Base-by-base conservation (phyloP, 2,329 filamentous ascomycete genomes). In the Xylariales sp. region DNA sequence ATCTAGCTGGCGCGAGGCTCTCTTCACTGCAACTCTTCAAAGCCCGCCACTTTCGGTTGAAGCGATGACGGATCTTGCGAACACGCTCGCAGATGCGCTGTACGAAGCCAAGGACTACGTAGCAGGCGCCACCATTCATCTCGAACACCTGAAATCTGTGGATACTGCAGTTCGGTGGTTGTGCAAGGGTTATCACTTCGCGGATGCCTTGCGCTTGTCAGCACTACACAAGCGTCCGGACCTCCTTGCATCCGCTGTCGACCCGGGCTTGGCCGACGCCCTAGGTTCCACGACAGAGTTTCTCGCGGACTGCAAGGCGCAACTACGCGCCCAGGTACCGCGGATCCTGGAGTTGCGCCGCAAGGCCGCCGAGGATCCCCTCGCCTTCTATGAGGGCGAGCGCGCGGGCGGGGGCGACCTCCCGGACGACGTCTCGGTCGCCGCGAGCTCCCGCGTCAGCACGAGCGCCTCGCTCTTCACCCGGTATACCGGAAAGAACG, bases 391-490 rank as follows among this genome's bases (percentile, higher is more conserved):
- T 61, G 88, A 93, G 49, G 88, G 88, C 38, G 85, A 89, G 50
- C 69, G 78, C 5, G 69, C 70, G 5, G 67, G 62, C 2, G 81
- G 76, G 40, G 69, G 63, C 5, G 87, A 95, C 48, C 74, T 95
- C 2, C 93, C 91, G 0, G 93, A 98, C 57, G 90, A 98, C 61
- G 75, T 98, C 34, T 95, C 88, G 2, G 72, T 98, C 3, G 93
- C 93, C 0, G 85, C 90, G 0, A 75, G 68, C 37, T 95, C 89
- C 4, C 79, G 90, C 37, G 70, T 88, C 15, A 86, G 81, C 43
- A 96, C 91, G 0, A 78, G 81, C 29, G 85, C 85, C n/a, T 90
- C 85, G 19, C 76, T 98, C 57, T 95, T 97, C 70, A 97, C 91
- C 5, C 72, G 89, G 15, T 97, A 96, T 64, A 95, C 89, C 1